Conservation (phyloP, 2,329 filamentous ascomycete species). For the Exophiala mesophila region DNA sequence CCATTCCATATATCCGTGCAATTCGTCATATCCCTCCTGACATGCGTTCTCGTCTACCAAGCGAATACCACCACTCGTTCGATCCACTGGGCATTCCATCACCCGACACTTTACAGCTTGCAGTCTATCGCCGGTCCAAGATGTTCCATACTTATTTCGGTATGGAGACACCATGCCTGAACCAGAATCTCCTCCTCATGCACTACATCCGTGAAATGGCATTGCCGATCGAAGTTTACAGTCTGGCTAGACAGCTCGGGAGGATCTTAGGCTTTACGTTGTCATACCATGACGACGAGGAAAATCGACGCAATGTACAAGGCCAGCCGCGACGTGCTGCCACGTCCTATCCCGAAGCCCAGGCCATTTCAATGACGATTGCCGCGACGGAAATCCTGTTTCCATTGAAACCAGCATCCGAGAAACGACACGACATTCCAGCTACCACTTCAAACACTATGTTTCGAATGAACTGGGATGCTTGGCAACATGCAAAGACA, state of each 20-base stretch:
- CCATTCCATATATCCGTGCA: constrained; percentile 67
- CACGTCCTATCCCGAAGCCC: constrained; percentile 66
- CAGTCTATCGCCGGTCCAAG: constrained; percentile 57
- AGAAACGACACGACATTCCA: constrained; percentile 46
- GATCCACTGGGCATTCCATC: constrained; percentile 41
- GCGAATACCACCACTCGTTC: constrained; percentile 36
- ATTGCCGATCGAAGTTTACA: constrained; percentile 67
- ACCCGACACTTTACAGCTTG: constrained; percentile 58
- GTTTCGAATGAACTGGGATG: constrained; percentile 65
- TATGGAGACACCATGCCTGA: constrained; percentile 68
- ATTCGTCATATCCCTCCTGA: constrained; percentile 41
- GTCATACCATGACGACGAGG: constrained; percentile 40
- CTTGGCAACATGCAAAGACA: constrained; percentile 57
- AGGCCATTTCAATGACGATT: constrained; percentile 65
- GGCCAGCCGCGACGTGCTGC: constrained; percentile 30
- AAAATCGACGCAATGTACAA: background rate
- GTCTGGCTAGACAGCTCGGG: constrained; percentile 54
- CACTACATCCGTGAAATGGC: constrained; percentile 66
- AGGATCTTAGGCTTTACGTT: constrained; percentile 51
- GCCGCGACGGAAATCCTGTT: constrained; percentile 74
- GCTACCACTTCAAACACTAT: constrained; percentile 51
- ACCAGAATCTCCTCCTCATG: constrained; percentile 62
- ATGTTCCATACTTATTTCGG: constrained; percentile 65
- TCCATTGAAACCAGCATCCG: constrained; percentile 63
- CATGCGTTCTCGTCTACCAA: constrained; percentile 42